These are phyloP conservation scores for Xerophyta viscosa DNA, from an alignment of 106 monocot genomes.

Conservation along the genomic window DNA sequence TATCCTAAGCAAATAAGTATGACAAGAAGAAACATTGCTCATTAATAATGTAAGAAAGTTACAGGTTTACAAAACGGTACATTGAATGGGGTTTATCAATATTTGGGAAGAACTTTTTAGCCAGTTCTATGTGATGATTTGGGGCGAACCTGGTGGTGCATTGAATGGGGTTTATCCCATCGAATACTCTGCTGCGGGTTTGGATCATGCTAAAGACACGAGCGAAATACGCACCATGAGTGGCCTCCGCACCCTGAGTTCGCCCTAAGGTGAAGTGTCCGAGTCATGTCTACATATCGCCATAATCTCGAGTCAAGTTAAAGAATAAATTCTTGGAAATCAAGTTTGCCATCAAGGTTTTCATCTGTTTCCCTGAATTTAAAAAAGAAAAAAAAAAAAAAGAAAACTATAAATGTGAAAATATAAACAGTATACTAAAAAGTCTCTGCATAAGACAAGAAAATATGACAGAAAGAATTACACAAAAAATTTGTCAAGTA, in stretches of 20 bases:
- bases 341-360: conserved; percentile 80
- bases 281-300: conserved; percentile 28
- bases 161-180: no score
- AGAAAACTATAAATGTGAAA: background rate
- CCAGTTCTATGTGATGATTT: no score
- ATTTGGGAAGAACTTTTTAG: conserved; percentile 54
- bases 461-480: no score
- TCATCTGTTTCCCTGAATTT: conserved; percentile 66
- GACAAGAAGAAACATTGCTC: no score
- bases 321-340: conserved; percentile 81
- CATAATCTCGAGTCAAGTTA: conserved; percentile 53
- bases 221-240: no score
- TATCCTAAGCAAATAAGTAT: no score
- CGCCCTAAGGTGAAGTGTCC: conserved; percentile 34
- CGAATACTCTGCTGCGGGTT: no score
- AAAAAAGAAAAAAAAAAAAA: background rate
- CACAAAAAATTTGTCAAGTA: no score
- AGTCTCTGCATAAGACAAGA: background rate
- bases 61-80: background rate
- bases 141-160: no score
- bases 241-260: no score
- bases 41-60: no score
- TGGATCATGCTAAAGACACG: no score
- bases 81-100: conserved; percentile 55
- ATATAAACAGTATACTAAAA: background rate